Evolutionary conservation across 1,139 yeast genomes (phyloP), one percentile per base, ranked within the genome.

Genomic region (Sugiyamaella grinbergsii): DNA sequence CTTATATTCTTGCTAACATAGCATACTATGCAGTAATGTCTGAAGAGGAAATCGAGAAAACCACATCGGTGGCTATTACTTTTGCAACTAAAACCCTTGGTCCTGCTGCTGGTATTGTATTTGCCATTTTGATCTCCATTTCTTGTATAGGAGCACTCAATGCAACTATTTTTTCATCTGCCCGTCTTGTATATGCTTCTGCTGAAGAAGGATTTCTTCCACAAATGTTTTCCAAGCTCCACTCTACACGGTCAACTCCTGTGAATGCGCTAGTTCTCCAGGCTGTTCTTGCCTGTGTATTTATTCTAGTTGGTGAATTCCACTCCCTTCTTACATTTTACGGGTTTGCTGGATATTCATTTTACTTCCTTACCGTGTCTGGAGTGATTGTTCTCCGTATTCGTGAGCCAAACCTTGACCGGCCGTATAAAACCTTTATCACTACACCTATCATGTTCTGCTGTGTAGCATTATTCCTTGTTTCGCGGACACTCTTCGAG

Each of bases 131-230:
- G 22, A 71, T 72, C 39, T 69, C 73, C 1, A 50, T 66, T 4
- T 70, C 74, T 1, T 72, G 76, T 48, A 57, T 71, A 5, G 76
- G 76, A 2, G 73, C 76, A 1, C 57, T 73, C 33, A 72, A 72
- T 53, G 76, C 76, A 1, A 63, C 72, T 2, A 60, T 66, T 11
- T 70, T 71, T 51, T 65, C 73, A 11, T 64, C 73, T 2, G 69
- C 73, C 1, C 63, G 74, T 5, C 58, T 73, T 19, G 65, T 70
- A 1, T 70, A 72, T 43, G 60, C 72, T 4, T 63, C 73, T 1
- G 73, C 73, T 1, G 64, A 65, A 34, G 71, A 71, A 33, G 66
- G 68, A 4, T 65, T 64, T 45, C 43, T 72, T n/a, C 76, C 76
- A 0, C 34, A 48, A 5, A 26, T 60, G 10, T 68, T 72, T 51